Base-by-base conservation (phyloP, 192 early-diverging fungal species). In the Glomus cerebriforme region DNA sequence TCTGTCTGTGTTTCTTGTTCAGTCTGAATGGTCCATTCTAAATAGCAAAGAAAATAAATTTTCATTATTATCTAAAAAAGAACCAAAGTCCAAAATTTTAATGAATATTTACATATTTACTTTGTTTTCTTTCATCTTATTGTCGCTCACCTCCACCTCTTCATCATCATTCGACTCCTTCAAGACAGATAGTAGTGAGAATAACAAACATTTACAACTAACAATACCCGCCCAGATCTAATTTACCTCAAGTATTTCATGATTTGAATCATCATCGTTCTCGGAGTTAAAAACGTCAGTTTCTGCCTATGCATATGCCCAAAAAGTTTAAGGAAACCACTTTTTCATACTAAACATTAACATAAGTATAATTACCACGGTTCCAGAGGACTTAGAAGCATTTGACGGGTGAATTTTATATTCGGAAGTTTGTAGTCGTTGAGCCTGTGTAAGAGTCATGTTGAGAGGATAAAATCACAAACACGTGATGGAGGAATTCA, bases 11-110 rank as follows among this genome's bases (percentile, higher is more conserved):
- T 47, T 54, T 19, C 10, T 71, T 39, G 7, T 22, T 60, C 10
- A 68, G 19, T 3, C n/a, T 27, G 31, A 79, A 68, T 79, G 22
- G 77, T 7, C 49, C 67, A 59, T 19, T 71, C 58, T 74, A 74
- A 47, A 47, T 27, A 43, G 10, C 1, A 35, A 35, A 35, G 5
- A 35, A 35, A 35, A 35, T 35, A 71, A 43, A 47, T 71, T 71
- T 1, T 71, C n/a, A 70, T 47, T 71, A 47, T 71, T 71, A 15
- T 49, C 37, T 27, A 71, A 71, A 34, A 66, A 62, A n/a, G 17
- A 62, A n/a, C 17, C 64, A 35, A 66, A 66, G 32, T 19, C 12
- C 6, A 71, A 71, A 71, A 19, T 47, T 47, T 0, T 66, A 66
- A 62, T 62, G n/a, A 66, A 66, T 66, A 66, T 34, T 19, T 66